Percentiles rank a stretch among this genome's conserved stretches.
Conservation (phyloP, 2,329 filamentous ascomycete species). For the Teratosphaeriaceae sp. region DNA sequence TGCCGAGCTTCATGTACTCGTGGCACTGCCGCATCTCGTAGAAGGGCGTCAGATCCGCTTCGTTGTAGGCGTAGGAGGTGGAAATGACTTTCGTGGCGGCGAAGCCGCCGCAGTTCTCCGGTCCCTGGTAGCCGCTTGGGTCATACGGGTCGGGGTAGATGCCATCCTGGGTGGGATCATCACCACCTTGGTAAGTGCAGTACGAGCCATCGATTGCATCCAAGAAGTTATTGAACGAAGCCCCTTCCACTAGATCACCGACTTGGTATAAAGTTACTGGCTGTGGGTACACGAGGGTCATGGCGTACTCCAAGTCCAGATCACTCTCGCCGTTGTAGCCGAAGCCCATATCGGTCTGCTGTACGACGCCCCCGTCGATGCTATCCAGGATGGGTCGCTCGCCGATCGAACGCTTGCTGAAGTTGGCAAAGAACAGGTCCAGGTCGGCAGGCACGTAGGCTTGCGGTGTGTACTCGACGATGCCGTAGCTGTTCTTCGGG, state of each 20-base stretch:
- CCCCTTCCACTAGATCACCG: constrained; percentile 27
- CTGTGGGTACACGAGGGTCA: constrained; percentile 41
- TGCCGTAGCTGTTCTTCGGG: constrained; percentile 45
- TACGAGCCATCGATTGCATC: constrained; percentile 42
- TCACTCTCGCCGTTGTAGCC: constrained; percentile 44
- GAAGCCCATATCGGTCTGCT: constrained; percentile 33
- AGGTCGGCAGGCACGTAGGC: constrained; percentile 39
- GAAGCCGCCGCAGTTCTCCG: constrained; percentile 41
- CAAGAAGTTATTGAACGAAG: constrained; percentile 32
- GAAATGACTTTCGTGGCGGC: constrained; percentile 48
- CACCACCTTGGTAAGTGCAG: constrained; percentile 37
- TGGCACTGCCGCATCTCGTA: constrained; percentile 49
- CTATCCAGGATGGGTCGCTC: constrained; percentile 25
- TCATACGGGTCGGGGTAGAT: constrained; percentile 30
- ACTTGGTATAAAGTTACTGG: constrained; percentile 42
- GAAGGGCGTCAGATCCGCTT: constrained; percentile 35
- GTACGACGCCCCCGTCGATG: constrained; percentile 32
- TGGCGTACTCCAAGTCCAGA: constrained; percentile 51
- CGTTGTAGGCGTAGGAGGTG: constrained; percentile 49
- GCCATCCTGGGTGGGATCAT: constrained; percentile 33
- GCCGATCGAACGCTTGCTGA: constrained; percentile 26
- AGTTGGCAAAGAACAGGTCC: constrained; percentile 32
- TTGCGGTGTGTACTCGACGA: constrained; percentile 48
- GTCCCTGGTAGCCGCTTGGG: constrained; percentile 14
- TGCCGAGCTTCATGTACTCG: constrained; percentile 53